Evolutionary conservation across 495 filamentous ascomycete species (phyloP).

Genomic region (Penicillium coprophilum): DNA sequence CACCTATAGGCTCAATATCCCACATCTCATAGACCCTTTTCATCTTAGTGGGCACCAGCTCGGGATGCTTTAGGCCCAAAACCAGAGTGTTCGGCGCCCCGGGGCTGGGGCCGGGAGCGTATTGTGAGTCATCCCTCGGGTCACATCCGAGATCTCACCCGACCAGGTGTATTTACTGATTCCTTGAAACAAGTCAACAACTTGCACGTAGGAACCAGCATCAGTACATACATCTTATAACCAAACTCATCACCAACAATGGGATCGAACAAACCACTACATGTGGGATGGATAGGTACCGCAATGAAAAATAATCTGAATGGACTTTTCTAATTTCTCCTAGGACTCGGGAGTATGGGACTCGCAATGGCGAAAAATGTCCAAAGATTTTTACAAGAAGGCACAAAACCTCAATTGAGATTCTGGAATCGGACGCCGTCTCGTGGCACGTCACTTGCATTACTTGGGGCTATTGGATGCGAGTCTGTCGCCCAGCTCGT

Average conservation of each 20-base stretch:
- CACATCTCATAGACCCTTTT: not conserved
- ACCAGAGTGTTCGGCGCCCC: not conserved
- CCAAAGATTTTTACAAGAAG: slow-evolving; percentile 1
- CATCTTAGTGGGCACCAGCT: not conserved
- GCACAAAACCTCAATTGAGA: not conserved
- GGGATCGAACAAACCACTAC: not conserved
- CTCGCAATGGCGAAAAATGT: slow-evolving; percentile 16
- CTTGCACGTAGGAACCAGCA: not conserved
- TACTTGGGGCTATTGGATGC: slow-evolving; percentile 10
- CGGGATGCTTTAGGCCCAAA: not conserved
- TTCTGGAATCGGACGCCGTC: slow-evolving; percentile 15
- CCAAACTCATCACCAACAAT: not conserved
- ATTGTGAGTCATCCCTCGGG: slow-evolving; percentile 4
- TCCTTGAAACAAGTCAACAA: not conserved
- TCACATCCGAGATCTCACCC: slow-evolving; percentile 1
- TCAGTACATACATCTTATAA: not conserved
- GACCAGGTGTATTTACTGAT: not conserved
- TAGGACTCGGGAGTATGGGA: slow-evolving; percentile 18
- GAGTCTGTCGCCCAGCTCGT: slow-evolving; percentile 7
- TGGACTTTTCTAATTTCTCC: not conserved
- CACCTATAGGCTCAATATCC: not conserved
- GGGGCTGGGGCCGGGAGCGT: not conserved
- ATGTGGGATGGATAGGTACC: slow-evolving; percentile 12
- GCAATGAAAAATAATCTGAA: not conserved
- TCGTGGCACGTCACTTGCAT: slow-evolving; percentile 3